Evolutionary conservation across 1,284 basidiomycete species (phyloP), one percentile per base, ranked within the genome.

Genomic region (Ceratobasidium sp.): DNA sequence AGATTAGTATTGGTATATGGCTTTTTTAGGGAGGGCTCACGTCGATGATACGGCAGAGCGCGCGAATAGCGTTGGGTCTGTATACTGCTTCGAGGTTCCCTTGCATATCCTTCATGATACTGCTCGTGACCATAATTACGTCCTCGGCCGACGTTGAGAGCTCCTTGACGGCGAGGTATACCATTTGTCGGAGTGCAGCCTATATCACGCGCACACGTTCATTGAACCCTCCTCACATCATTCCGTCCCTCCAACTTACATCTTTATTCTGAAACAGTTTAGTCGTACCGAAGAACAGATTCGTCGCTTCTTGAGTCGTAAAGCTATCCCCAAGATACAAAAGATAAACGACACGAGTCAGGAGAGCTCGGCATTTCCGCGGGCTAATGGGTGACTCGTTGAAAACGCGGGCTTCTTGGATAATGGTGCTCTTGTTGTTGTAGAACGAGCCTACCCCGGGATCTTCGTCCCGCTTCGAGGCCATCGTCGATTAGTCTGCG

Each of bases 81-180:
- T 99, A 99, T 82, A 99, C 97, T 83, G 99, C 97, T 85, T 99
- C 98, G 71, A 97, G 94, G 85, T 99, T 99, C 71, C 97, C 95
- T 84, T 99, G 97, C 96, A 99, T 99, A 84, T 99, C 97, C 89
- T 99, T 99, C 97, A 99, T 99, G 86, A 99, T 99, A 84, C 97
- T 98, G 84, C 95, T 96, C 6, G 98, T 99, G 82, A 99, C 97
- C 97, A 99, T 99, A 84, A 99, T 98, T 53, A 99, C 96, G 89
- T 99, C 98, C 86, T 99, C 96, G 23, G 98, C 96, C n/a, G 95
- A 94, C 60, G 92, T 93, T 42, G 96, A 94, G 23, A 99, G 91
- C 87, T 99, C 98, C 88, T 99, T 99, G 89, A 99, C 98, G 72
- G 97, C 95, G 79, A 99, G 90, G 87, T 99, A 99, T 58, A 99